phyloP scores from a whole-genome alignment of 805 yeast species.

The Saccharomycopsis sp. region DNA sequence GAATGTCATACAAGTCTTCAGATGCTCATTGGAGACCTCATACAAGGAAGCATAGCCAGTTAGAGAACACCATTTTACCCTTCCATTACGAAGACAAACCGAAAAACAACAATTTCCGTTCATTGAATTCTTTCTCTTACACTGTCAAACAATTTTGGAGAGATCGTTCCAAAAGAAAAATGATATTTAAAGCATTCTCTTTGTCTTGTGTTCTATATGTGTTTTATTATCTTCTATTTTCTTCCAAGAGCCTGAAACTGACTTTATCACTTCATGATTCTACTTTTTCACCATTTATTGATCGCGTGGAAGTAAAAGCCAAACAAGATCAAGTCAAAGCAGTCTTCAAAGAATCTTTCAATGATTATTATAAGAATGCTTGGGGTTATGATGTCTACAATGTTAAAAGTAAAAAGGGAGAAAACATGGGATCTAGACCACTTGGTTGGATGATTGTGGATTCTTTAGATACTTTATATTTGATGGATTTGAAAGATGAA shows the following conservation, averaged over 20 bases:
- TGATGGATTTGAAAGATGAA: conserved; percentile 62
- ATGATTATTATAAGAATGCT: conserved; percentile 59
- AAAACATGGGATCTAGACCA: conserved; percentile 72
- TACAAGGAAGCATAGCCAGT: not conserved
- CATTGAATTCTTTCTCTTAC: too few species aligned
- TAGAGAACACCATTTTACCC: conserved; percentile 28
- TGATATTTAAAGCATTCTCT: conserved; percentile 36
- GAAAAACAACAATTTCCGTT: too few species aligned
- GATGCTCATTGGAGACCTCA: conserved; percentile 8
- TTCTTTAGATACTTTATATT: conserved; percentile 67
- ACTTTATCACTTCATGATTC: too few species aligned
- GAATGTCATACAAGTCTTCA: too few species aligned
- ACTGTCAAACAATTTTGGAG: too few species aligned
- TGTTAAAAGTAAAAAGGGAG: conserved; percentile 53
- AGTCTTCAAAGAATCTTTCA: conserved; percentile 73
- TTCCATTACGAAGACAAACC: conserved; percentile 17
- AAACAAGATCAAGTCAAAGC: conserved; percentile 48
- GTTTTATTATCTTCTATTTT: conserved; percentile 26
- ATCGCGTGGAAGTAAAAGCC: conserved; percentile 1
- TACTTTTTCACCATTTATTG: too few species aligned
- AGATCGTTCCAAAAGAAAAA: conserved; percentile 21
- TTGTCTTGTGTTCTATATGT: conserved; percentile 32
- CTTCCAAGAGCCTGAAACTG: too few species aligned
- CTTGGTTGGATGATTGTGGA: conserved; percentile 93
- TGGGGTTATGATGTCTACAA: conserved; percentile 79